These are phyloP conservation scores for Strobilomyces dryophilus DNA, from an alignment of 768 basidiomycete genomes.

Conservation along the genomic window DNA sequence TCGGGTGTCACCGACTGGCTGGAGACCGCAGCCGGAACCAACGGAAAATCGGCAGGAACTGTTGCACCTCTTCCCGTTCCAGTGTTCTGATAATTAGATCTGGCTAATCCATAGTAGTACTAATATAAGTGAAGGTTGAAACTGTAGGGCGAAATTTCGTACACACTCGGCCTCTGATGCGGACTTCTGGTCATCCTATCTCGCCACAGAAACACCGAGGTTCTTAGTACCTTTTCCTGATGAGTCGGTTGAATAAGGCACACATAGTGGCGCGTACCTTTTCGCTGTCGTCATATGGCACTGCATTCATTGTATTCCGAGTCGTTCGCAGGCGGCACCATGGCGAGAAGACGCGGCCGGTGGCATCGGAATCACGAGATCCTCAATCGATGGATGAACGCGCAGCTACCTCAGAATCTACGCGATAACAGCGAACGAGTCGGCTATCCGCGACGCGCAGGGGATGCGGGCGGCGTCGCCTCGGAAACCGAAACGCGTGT, in stretches of 20 bases:
- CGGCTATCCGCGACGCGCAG: background rate
- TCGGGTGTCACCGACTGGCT: background rate
- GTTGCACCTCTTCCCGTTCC: background rate
- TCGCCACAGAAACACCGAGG: background rate
- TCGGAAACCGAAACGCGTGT: background rate
- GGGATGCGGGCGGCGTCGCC: background rate
- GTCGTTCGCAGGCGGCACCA: background rate
- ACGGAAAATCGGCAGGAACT: background rate
- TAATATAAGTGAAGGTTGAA: background rate
- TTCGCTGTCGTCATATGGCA: background rate
- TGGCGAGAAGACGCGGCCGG: background rate
- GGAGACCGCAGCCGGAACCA: background rate
- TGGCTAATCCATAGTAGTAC: background rate
- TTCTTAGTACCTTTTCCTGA: background rate
- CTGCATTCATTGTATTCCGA: background rate
- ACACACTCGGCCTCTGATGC: background rate
- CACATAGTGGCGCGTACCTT: background rate
- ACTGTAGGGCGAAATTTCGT: background rate
- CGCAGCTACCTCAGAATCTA: background rate
- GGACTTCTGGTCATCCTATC: background rate
- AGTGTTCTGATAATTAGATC: background rate
- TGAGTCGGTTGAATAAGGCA: background rate
- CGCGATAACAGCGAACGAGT: background rate
- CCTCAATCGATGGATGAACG: background rate
- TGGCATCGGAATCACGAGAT: no score